phyloP scores from a whole-genome alignment of 805 yeast genomes.

The Pichia membranifaciens region DNA sequence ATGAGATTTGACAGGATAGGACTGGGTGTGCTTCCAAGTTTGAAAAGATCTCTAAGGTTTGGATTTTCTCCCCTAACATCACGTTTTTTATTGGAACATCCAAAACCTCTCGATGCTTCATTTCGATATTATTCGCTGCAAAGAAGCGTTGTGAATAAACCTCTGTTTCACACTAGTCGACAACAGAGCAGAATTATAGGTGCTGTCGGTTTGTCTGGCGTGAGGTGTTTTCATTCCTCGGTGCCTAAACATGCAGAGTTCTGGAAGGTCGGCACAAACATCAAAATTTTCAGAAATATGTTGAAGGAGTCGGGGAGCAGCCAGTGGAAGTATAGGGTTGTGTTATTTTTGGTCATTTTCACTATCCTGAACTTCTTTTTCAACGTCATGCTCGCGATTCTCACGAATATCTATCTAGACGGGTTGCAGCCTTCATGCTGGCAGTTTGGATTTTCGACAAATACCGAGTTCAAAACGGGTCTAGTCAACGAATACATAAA shows the following conservation, averaged over 20 bases:
- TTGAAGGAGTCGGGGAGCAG: conserved; percentile 33
- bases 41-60: no score
- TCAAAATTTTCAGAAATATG: conserved; percentile 22
- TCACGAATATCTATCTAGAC: conserved; percentile 28
- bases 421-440: conserved; percentile 25
- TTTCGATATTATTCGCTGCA: no score
- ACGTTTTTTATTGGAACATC: no score
- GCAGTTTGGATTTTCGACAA: conserved; percentile 26
- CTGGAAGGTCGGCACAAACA: conserved; percentile 30
- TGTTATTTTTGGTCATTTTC: conserved; percentile 38
- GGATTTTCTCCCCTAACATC: no score
- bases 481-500: conserved; percentile 34
- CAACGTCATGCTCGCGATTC: conserved; percentile 30
- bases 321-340: conserved; percentile 39
- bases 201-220: no score
- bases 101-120: no score
- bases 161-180: no score
- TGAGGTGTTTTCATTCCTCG: conserved; percentile 9
- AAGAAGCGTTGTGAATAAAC: no score
- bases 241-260: conserved; percentile 21
- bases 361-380: conserved; percentile 34
- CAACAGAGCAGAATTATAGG: no score
- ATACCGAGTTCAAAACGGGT: conserved; percentile 31
- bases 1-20: no score
- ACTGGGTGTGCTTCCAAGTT: no score